These are phyloP conservation scores for Phytophthora hybrid DNA, from an alignment of 352 stramenopile genomes.

Conservation along the genomic window DNA sequence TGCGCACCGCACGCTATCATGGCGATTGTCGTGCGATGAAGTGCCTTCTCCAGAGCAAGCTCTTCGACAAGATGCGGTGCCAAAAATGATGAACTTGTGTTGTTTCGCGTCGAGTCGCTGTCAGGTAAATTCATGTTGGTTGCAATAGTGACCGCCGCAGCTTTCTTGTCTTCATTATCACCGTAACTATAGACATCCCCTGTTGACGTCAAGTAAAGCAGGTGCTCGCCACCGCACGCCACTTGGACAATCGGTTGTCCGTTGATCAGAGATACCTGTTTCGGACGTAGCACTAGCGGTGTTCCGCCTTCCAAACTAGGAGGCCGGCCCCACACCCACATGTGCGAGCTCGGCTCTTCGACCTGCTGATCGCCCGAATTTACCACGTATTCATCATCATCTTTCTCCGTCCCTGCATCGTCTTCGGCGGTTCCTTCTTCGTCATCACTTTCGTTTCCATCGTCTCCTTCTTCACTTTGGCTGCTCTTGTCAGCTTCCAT, in stretches of 20 bases:
- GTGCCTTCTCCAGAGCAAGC: conserved; percentile 80
- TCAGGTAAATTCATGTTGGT: not conserved
- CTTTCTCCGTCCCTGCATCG: conserved; percentile 9
- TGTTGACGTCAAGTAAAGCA: conserved; percentile 78
- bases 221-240: conserved; percentile 77
- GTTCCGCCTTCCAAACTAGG: conserved; percentile 62
- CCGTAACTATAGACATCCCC: conserved; percentile 86
- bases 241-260: conserved; percentile 78
- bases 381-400: conserved; percentile 1
- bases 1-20: conserved; percentile 76
- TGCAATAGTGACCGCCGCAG: conserved; percentile 24
- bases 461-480: conserved; percentile 17
- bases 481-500: conserved; percentile 1
- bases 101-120: conserved; percentile 18
- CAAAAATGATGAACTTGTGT: conserved; percentile 50
- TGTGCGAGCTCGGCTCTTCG: conserved; percentile 40
- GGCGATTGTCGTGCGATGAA: conserved; percentile 72
- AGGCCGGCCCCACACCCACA: conserved; percentile 80
- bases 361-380: conserved; percentile 1
- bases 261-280: conserved; percentile 56
- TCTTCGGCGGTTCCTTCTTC: conserved; percentile 32
- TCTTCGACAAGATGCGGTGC: conserved; percentile 77
- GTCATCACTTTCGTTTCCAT: conserved; percentile 39
- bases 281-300: conserved; percentile 72
- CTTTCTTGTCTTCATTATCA: conserved; percentile 70